phyloP scores from a whole-genome alignment of 2,329 filamentous ascomycete species.

The Aspergillus sp. region DNA sequence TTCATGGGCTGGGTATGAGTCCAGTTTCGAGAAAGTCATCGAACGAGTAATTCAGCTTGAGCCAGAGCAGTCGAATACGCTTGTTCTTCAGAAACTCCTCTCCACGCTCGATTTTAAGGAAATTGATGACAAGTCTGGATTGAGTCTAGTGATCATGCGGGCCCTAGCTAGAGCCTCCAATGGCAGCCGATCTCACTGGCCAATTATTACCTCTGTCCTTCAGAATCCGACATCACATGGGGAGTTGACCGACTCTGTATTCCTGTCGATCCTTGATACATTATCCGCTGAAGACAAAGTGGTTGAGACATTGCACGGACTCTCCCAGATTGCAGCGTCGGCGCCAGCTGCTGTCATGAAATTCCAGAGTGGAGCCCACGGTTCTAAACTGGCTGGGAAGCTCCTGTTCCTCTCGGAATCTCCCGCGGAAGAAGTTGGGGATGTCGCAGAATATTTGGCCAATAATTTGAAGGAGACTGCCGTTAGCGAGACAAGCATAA shows the following conservation, averaged over 20 bases:
- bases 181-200: slow-evolving; percentile 31
- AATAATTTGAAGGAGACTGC: slow-evolving; percentile 26
- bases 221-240: slow-evolving; percentile 29
- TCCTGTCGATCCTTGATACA: slow-evolving; percentile 32
- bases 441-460: slow-evolving; percentile 29
- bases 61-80: slow-evolving; percentile 23
- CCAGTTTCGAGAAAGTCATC: slow-evolving; percentile 31
- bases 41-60: slow-evolving; percentile 26
- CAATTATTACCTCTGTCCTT: slow-evolving; percentile 30
- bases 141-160: slow-evolving; percentile 28
- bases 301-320: slow-evolving; percentile 34
- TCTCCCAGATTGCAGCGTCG: slow-evolving; percentile 37
- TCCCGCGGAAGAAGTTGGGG: slow-evolving; percentile 43
- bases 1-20: slow-evolving; percentile 32
- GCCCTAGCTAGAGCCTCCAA: slow-evolving; percentile 28
- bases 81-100: slow-evolving; percentile 32
- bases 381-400: slow-evolving; percentile 44
- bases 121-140: slow-evolving; percentile 24
- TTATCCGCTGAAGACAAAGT: slow-evolving; percentile 33
- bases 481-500: slow-evolving; percentile 33
- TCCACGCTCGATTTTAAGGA: slow-evolving; percentile 31
- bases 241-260: slow-evolving; percentile 27
- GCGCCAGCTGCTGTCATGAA: slow-evolving; percentile 34
- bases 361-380: slow-evolving; percentile 39
- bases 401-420: slow-evolving; percentile 49